Evolutionary conservation across 192 early-diverging fungal species (phyloP).

Genomic region (Dissophora globulifera): DNA sequence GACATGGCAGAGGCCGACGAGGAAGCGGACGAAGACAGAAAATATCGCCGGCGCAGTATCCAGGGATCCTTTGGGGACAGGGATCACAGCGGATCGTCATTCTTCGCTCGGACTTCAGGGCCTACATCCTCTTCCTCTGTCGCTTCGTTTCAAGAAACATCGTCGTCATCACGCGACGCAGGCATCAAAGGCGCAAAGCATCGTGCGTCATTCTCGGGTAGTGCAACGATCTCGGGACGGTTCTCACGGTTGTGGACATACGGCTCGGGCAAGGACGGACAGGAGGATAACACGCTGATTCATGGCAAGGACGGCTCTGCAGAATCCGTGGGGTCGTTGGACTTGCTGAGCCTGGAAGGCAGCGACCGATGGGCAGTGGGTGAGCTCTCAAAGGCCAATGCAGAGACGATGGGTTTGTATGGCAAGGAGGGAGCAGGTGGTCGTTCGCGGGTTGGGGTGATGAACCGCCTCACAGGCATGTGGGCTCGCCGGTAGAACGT

Average conservation of each 20-base stretch:
- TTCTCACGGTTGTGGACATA: constrained; percentile 36
- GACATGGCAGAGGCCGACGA: background rate
- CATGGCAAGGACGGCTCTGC: constrained; percentile 6
- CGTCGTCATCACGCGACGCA: background rate
- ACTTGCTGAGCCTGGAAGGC: background rate
- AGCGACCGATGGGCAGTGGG: background rate
- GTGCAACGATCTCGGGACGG: constrained; percentile 44
- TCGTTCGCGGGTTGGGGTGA: constrained; percentile 10
- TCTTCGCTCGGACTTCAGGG: background rate
- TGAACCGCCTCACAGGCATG: constrained; percentile 33
- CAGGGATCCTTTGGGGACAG: constrained; percentile 17
- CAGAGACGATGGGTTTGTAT: background rate
- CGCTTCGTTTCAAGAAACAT: constrained; percentile 4
- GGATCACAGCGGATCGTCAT: background rate
- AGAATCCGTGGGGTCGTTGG: constrained; percentile 2
- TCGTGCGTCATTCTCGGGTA: constrained; percentile 30
- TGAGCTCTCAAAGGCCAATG: background rate
- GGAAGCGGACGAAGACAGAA: background rate
- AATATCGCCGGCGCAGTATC: constrained; percentile 25
- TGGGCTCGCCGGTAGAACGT: constrained; percentile 31
- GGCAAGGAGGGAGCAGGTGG: constrained; percentile 3
- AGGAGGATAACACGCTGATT: background rate
- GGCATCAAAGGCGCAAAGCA: background rate
- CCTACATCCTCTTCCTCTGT: background rate
- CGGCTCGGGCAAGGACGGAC: constrained; percentile 8